Evolutionary conservation across 169 alveolate species (phyloP), one percentile per base, ranked within the genome.

Genomic region (Haemoproteus tartakovskyi): DNA sequence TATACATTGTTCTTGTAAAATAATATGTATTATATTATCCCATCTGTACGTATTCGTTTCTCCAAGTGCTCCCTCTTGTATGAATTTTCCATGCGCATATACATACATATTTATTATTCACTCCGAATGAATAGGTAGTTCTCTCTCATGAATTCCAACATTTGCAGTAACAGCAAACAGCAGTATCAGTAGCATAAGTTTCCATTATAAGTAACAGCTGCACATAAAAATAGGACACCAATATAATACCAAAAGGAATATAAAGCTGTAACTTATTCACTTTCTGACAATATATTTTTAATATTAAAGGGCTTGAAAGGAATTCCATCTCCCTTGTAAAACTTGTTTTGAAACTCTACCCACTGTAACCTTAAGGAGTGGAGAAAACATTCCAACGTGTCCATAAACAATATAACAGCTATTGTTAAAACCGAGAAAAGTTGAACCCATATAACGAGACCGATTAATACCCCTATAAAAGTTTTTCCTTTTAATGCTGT

Each of bases 331-430:
- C 99, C 99, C 84, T 96, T 95, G 93, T 92, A 98, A 87, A 98
- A 98, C 87, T 98, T 98, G 91, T 95, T 96, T 86, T 97, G 98
- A 90, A 98, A 98, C 86, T 98, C 99, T 47, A 98, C 99, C 99
- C 99, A 98, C 85, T 98, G 99, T 81, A 98, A 94, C 79, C 99
- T 95, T 57, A 98, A 93, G 1, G 99, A 98, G 91, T 98, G 99
- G 59, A 98, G 92, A 90, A 96, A 97, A 80, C 99, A 97, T 89
- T 98, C 99, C 87, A 98, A 86, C 1, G 97, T 90, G 90, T 98
- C 99, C 99, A 98, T 97, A 56, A 97, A 93, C 85, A 98, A 92
- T 80, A 98, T 92, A 9, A 98, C 98, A 22, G 94, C 97, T 37
- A 96, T 91, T 3, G 99, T 97, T 62, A 95, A 78, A 63, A 92